Evolutionary conservation across 2,329 filamentous ascomycete species (phyloP).

Genomic region (Botrytis fabae): DNA sequence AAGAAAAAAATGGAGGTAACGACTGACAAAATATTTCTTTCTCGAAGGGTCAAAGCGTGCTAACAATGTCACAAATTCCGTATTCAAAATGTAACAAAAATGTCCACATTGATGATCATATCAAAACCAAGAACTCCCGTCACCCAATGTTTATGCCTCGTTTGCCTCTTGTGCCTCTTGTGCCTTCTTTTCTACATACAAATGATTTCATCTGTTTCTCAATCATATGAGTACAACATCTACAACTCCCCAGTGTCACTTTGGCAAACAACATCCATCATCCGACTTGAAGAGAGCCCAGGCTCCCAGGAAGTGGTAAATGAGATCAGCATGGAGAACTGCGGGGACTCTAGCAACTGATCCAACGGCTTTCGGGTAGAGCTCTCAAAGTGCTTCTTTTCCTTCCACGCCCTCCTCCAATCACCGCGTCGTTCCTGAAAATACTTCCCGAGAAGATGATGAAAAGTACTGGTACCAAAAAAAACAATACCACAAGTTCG

Average conservation of each 20-base stretch:
- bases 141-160: neutral
- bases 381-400: neutral
- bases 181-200: neutral
- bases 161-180: neutral
- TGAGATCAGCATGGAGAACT: conserved; percentile 12
- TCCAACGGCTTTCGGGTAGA: conserved; percentile 6
- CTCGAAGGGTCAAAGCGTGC: conserved; percentile 4
- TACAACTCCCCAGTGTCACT: neutral
- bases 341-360: neutral
- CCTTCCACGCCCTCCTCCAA: neutral
- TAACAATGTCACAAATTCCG: neutral
- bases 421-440: neutral
- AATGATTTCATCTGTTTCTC: neutral
- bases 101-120: neutral
- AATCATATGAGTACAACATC: neutral
- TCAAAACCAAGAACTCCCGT: neutral
- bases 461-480: neutral
- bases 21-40: conserved; percentile 1
- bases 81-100: neutral
- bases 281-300: neutral
- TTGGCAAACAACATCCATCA: neutral
- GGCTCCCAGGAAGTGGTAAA: neutral
- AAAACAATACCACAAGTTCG: neutral
- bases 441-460: neutral
- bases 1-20: neutral